Evolutionary conservation across 73 alveolate genomes (phyloP), one percentile per base, ranked within the genome.

Genomic region (Paramecium caudatum): DNA sequence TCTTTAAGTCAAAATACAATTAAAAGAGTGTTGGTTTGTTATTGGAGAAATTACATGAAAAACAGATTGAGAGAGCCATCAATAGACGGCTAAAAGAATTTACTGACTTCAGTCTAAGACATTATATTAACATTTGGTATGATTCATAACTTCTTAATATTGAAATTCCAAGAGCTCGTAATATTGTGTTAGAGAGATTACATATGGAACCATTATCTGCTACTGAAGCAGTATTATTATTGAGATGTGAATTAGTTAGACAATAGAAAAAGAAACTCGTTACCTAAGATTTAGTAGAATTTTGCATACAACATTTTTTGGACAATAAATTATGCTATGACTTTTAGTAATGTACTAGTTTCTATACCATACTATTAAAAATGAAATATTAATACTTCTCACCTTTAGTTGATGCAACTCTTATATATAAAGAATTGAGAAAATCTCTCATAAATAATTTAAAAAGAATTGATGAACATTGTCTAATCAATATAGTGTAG

Each of bases 211-310:
- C 80, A 2, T 43, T 55, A 27, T 55, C 80, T 10, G 23, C 80
- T 19, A 55, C 30, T 37, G 80, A 55, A 55, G 80, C 30, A 10
- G 37, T 55, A 27, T 43, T 55, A 10, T 23, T 55, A 55, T 1
- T 55, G 13, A 55, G 80, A 55, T 55, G 80, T 55, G 80, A 55
- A 55, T 27, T 55, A 43, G 30, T 55, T 37, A 55, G 30, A 55
- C 30, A 37, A 4, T 55, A 23, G 3, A 55, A 23, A 55, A 55
- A 15, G 17, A 55, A 55, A 55, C 30, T 23, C 30, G 23, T 55
- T 5, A 55, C 23, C 30, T 55, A 37, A 4, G 16, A 1, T 2
- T 55, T 55, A 6, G 25, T 55, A 27, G 80, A 55, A 55, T 55
- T 55, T 25, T 55, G 80, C 30, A 55, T 55, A 27, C 30, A 37